phyloP scores from a whole-genome alignment of 2,329 filamentous ascomycete genomes.

The Colletotrichum tanaceti region DNA sequence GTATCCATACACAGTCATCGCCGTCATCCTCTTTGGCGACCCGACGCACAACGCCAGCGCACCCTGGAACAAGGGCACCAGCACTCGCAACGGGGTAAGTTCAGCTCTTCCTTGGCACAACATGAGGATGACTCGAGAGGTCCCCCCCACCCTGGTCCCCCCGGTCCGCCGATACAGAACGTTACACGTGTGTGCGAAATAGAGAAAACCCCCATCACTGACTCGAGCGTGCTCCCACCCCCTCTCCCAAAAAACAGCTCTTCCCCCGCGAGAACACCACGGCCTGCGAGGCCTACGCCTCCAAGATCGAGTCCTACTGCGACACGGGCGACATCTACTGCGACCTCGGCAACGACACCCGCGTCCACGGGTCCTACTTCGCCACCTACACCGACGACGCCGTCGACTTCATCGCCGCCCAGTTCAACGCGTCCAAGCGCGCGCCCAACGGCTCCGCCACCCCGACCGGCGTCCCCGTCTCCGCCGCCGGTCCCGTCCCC shows the following conservation, averaged over 20 bases:
- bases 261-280: conserved; percentile 51
- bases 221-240: too few species aligned
- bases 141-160: not conserved
- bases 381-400: conserved; percentile 50
- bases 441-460: conserved; percentile 18
- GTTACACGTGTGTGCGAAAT: too few species aligned
- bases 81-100: conserved; percentile 53
- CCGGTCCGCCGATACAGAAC: too few species aligned
- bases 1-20: conserved; percentile 50
- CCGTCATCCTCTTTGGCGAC: conserved; percentile 56
- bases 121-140: too few species aligned
- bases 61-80: conserved; percentile 53
- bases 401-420: conserved; percentile 51
- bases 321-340: conserved; percentile 57
- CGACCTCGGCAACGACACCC: conserved; percentile 47
- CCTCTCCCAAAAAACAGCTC: too few species aligned
- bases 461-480: conserved; percentile 7
- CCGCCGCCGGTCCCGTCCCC: too few species aligned
- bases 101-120: not conserved
- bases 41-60: conserved; percentile 53
- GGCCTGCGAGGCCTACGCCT: conserved; percentile 51
- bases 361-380: conserved; percentile 53
- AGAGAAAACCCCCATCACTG: not conserved
- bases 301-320: conserved; percentile 55
- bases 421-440: conserved; percentile 45